Base-by-base conservation (phyloP, 2,329 filamentous ascomycete genomes). In the Aspergillus luchuensis region DNA sequence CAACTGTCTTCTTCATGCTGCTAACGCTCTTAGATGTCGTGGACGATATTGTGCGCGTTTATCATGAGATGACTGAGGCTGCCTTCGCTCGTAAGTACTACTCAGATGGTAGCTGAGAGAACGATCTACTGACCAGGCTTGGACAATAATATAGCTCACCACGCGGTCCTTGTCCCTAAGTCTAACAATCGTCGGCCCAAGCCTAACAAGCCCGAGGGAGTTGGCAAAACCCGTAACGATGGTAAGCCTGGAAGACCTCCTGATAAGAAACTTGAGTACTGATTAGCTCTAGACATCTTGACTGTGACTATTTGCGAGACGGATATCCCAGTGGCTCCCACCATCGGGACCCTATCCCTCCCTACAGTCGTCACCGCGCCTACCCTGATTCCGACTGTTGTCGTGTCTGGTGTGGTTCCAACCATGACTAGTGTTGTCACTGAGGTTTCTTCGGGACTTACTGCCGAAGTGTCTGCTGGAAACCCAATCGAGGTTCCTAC, bases 301-400 rank as follows among this genome's bases (percentile, higher is more conserved):
- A 72, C 69, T 15, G 63, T 67, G n/a, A 72, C 69, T 13, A 48
- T 63, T 4, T 67, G 66, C 50, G 61, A 49, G 19, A 41, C 60
- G 28, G 30, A 28, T 13, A 47, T n/a, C 23, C 28, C 58, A 5
- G 49, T 43, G 28, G 13, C 47, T 52, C 21, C 38, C 39, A 56
- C 43, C 25, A 30, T 45, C 13, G 19, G 25, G 11, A 56, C 53
- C 33, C 25, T 30, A 3, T 41, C 53, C 3, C n/a, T 21, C 10
- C 50, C 57, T 19, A n/a, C 50, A n/a, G 59, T 57, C 13, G 52
- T 48, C 23, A 52, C 55, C 49, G 52, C 36, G 8, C 28, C 49
- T 39, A 49, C 43, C 43, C 45, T 33, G 28, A 15, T 23, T 53
- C 39, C 19, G 4, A 53, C 50, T 33, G 30, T 5, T 7, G 8